phyloP scores from a whole-genome alignment of 371 early-diverging fungal genomes.

The Haplosporangium sp. region DNA sequence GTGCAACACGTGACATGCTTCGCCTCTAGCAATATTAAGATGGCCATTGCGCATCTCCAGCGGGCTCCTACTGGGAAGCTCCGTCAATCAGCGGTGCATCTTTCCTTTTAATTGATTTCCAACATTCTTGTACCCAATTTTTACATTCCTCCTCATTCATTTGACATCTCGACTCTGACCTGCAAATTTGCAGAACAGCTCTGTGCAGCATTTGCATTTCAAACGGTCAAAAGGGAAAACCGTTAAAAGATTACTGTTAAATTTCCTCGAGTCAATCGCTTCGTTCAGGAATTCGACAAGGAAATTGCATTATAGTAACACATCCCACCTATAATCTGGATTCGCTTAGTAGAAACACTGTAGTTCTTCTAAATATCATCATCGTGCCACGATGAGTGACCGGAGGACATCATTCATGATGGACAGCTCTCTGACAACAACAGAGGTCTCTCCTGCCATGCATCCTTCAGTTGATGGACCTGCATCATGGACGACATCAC shows the following conservation, averaged over 20 bases:
- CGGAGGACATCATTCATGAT: slow-evolving; percentile 25
- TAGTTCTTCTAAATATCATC: background rate
- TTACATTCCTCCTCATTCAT: background rate
- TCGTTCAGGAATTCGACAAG: background rate
- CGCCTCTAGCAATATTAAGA: background rate
- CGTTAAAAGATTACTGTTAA: background rate
- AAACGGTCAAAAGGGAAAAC: background rate
- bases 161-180: background rate
- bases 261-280: background rate
- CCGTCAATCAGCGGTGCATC: slow-evolving; percentile 5
- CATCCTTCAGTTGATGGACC: slow-evolving; percentile 25
- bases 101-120: slow-evolving; percentile 3
- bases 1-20: slow-evolving; percentile 4
- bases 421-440: slow-evolving; percentile 25
- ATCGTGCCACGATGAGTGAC: slow-evolving; percentile 18
- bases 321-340: background rate
- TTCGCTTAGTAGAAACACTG: background rate
- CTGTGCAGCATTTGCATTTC: background rate
- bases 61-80: slow-evolving; percentile 8
- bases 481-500: slow-evolving; percentile 52
- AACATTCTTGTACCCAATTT: background rate
- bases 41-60: slow-evolving; percentile 9
- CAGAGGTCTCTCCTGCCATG: slow-evolving; percentile 30
- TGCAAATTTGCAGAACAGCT: background rate
- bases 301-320: background rate